Evolutionary conservation across 306 rosid species (phyloP).

Genomic region (Hylodesmum podocarpum): DNA sequence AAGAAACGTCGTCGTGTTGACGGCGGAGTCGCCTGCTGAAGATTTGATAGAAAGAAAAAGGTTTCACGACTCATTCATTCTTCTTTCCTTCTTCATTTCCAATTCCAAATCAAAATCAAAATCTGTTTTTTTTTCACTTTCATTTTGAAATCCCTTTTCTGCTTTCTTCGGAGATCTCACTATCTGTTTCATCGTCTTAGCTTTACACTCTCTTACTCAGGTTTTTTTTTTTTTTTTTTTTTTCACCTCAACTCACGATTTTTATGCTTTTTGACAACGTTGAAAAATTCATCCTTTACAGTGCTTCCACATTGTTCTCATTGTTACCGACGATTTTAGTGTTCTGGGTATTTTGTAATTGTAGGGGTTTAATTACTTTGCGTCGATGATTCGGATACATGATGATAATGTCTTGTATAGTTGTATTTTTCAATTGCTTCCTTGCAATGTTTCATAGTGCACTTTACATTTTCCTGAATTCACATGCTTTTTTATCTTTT

Average conservation of each 20-base stretch:
- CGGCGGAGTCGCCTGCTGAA: conserved; percentile 26
- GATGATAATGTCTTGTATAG: not conserved
- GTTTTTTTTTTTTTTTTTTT: not conserved
- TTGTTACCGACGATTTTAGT: not conserved
- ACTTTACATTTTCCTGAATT: not conserved
- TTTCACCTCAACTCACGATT: not conserved
- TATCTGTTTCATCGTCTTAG: not conserved
- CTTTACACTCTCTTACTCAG: conserved; percentile 1
- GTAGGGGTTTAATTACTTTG: not conserved
- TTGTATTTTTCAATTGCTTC: not conserved
- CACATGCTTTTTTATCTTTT: not conserved
- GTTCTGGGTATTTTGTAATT: conserved; percentile 28
- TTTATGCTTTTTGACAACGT: not conserved
- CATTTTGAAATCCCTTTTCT: not conserved
- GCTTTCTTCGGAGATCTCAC: not conserved
- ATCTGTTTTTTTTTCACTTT: not conserved
- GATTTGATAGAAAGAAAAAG: conserved; percentile 1
- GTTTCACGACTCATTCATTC: not conserved
- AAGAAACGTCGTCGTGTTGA: conserved; percentile 37
- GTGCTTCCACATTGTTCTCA: not conserved
- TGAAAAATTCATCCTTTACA: conserved; percentile 12
- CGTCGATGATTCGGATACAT: not conserved
- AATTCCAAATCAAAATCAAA: not conserved
- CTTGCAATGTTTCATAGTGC: not conserved
- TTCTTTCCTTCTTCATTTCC: not conserved